phyloP scores from a whole-genome alignment of 1,284 basidiomycete genomes.

The Omphalotus olearius region DNA sequence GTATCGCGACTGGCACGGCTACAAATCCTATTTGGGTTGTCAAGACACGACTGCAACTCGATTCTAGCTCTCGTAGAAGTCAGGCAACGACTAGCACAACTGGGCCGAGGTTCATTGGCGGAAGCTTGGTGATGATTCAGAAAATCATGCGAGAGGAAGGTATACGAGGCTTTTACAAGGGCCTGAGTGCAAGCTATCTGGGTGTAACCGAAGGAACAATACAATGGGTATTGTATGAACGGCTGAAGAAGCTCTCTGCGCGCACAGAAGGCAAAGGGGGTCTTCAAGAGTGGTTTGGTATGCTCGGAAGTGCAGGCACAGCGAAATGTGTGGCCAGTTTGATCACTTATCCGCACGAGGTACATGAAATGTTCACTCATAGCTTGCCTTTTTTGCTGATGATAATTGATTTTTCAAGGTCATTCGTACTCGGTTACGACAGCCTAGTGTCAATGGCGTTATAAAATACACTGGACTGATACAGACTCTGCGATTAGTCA shows the following conservation, averaged over 20 bases:
- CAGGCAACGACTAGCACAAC: slow-evolving; percentile 19
- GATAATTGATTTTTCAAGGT: slow-evolving; percentile 46
- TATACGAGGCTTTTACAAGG: slow-evolving; percentile 88
- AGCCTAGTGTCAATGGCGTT: slow-evolving; percentile 72
- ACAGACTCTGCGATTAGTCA: slow-evolving; percentile 84
- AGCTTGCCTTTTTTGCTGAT: background rate
- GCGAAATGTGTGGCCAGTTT: slow-evolving; percentile 93
- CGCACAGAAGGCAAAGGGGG: slow-evolving; percentile 53
- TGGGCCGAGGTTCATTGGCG: slow-evolving; percentile 36
- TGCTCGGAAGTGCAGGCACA: slow-evolving; percentile 88
- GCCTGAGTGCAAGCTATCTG: slow-evolving; percentile 90
- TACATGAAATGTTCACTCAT: slow-evolving; percentile 36
- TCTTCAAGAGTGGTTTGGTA: slow-evolving; percentile 66
- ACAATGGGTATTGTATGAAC: slow-evolving; percentile 97
- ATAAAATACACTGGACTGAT: slow-evolving; percentile 84
- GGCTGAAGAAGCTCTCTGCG: slow-evolving; percentile 63
- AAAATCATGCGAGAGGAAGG: slow-evolving; percentile 83
- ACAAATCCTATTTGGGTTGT: slow-evolving; percentile 99
- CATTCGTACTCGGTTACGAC: slow-evolving; percentile 87
- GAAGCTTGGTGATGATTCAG: slow-evolving; percentile 61
- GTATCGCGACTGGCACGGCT: slow-evolving; percentile 81
- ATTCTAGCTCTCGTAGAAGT: slow-evolving; percentile 22
- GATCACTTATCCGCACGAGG: slow-evolving; percentile 97
- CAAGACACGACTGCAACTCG: slow-evolving; percentile 90
- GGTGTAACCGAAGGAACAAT: slow-evolving; percentile 97